A percentile compares a stretch with the other conserved stretches of the same genome.
Evolutionary conservation across 495 filamentous ascomycete genomes (phyloP).

Genomic region (Sphaerosporella brunnea): DNA sequence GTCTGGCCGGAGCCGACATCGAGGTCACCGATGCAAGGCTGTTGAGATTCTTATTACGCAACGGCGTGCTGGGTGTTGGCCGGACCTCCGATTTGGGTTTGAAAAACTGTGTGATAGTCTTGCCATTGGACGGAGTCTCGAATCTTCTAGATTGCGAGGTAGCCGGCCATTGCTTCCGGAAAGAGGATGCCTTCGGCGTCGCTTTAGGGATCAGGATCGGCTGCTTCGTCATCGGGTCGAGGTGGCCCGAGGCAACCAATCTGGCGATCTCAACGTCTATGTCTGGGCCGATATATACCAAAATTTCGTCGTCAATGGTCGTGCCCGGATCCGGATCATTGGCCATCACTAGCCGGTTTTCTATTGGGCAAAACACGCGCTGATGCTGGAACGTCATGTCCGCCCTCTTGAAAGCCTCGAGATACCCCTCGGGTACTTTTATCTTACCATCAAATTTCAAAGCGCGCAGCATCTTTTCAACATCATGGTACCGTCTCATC

Average conservation of each 20-base stretch:
- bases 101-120: constrained; percentile 6
- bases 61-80: constrained; percentile 11
- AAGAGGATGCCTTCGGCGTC: constrained; percentile 23
- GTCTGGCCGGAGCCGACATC: not conserved
- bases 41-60: constrained; percentile 1
- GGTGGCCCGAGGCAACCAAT: constrained; percentile 63
- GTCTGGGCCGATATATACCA: constrained; percentile 57
- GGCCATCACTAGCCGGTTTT: constrained; percentile 46
- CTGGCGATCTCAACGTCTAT: constrained; percentile 45
- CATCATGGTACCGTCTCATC: constrained; percentile 70
- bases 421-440: constrained; percentile 56
- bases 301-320: constrained; percentile 41
- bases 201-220: constrained; percentile 29
- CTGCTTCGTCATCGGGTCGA: constrained; percentile 72
- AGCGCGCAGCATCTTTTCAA: constrained; percentile 61
- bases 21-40: not conserved
- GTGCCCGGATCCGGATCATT: constrained; percentile 42
- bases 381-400: constrained; percentile 88
- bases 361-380: constrained; percentile 72
- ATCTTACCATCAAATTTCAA: constrained; percentile 75
- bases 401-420: constrained; percentile 59
- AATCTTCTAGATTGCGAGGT: not conserved
- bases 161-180: constrained; percentile 11
- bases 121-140: not conserved
- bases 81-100: constrained; percentile 6